A percentile compares a stretch with the other conserved stretches of the same genome.
Evolutionary conservation across 768 basidiomycete species (phyloP).

Genomic region (Pisolithus tinctorius): DNA sequence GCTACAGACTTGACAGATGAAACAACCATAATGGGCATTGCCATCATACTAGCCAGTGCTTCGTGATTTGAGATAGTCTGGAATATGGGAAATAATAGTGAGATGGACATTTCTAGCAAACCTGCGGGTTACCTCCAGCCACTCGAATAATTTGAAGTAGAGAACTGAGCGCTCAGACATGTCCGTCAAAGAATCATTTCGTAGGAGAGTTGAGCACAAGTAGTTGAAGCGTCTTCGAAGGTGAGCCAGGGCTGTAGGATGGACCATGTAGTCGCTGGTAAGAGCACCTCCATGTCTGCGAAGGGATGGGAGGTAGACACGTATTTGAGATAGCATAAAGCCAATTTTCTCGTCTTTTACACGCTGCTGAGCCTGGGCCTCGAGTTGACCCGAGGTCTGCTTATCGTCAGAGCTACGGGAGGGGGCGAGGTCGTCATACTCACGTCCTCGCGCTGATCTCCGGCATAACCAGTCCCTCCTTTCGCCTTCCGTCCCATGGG

Average conservation of each 20-base stretch:
- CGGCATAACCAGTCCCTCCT: slow-evolving; percentile 84
- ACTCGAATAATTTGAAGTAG: slow-evolving; percentile 86
- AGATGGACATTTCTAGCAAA: not conserved
- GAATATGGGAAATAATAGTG: slow-evolving; percentile 3
- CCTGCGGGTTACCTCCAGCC: slow-evolving; percentile 66
- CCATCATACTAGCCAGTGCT: slow-evolving; percentile 91
- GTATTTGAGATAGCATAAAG: slow-evolving; percentile 58
- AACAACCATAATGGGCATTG: slow-evolving; percentile 92
- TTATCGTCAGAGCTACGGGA: slow-evolving; percentile 4
- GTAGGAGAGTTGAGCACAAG: slow-evolving; percentile 75
- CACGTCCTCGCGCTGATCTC: slow-evolving; percentile 79
- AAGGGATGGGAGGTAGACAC: slow-evolving; percentile 79
- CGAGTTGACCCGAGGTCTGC: slow-evolving; percentile 74
- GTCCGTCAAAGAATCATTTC: slow-evolving; percentile 89
- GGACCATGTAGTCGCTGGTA: slow-evolving; percentile 87
- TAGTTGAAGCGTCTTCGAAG: slow-evolving; percentile 87
- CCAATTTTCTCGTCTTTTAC: slow-evolving; percentile 71
- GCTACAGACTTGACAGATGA: slow-evolving; percentile 58
- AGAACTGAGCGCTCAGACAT: slow-evolving; percentile 85
- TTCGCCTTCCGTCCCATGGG: slow-evolving; percentile 58
- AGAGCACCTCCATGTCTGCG: slow-evolving; percentile 68
- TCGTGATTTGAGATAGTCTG: slow-evolving; percentile 93
- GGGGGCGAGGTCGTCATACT: slow-evolving; percentile 6
- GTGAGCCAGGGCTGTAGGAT: slow-evolving; percentile 87
- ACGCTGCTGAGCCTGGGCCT: slow-evolving; percentile 68